A percentile compares a stretch with the other conserved stretches of the same genome.
Conservation (phyloP, 2,329 filamentous ascomycete genomes). For the Ceratocystiopsis brevicomis region DNA sequence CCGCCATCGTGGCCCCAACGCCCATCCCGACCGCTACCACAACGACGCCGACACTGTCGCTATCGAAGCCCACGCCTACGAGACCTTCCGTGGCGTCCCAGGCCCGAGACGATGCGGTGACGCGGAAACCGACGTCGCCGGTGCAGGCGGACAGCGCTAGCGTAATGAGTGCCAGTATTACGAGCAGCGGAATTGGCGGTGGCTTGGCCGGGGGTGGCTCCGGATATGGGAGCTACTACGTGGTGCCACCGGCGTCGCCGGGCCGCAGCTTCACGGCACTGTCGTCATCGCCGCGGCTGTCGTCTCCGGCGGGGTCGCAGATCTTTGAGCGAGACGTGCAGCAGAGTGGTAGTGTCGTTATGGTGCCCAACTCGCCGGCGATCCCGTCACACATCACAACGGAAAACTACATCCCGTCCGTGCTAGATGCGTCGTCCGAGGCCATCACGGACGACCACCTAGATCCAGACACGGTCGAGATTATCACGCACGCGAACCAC, state of each 20-base stretch:
- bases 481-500: constrained; percentile 71
- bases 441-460: constrained; percentile 77
- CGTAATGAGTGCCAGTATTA: constrained; percentile 23
- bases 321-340: constrained; percentile 96
- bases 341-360: constrained; percentile 26
- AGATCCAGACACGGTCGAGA: constrained; percentile 79
- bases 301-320: constrained; percentile 58
- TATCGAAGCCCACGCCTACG: too few relatives aligned
- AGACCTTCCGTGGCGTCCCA: constrained; percentile 14
- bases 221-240: constrained; percentile 15
- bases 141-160: constrained; percentile 15
- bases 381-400: constrained; percentile 87
- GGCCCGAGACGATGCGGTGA: constrained; percentile 15
- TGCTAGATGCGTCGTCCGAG: constrained; percentile 75
- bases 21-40: too few relatives aligned
- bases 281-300: constrained; percentile 52
- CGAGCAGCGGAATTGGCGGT: constrained; percentile 17
- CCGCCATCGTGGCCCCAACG: background rate
- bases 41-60: too few relatives aligned
- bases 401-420: constrained; percentile 82
- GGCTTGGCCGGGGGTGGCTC: constrained; percentile 9
- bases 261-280: constrained; percentile 30
- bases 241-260: constrained; percentile 44
- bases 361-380: constrained; percentile 58
- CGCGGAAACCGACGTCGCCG: constrained; percentile 17